A percentile compares a stretch with the other conserved stretches of the same genome.
phyloP scores from a whole-genome alignment of 305 asterid species.

The Salvia sclarea region DNA sequence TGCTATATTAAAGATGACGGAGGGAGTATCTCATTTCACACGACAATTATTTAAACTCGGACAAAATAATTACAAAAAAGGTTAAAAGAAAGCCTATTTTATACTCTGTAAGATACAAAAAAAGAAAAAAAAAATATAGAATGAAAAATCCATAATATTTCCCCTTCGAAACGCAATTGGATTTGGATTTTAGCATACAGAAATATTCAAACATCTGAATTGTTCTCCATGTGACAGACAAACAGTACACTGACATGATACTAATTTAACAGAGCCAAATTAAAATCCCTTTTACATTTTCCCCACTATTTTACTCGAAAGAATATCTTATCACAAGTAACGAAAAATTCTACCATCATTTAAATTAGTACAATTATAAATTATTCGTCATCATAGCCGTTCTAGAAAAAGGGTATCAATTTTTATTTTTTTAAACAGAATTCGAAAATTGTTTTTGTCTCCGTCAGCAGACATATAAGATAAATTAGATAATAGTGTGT shows the following conservation, averaged over 20 bases:
- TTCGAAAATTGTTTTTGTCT: neutral
- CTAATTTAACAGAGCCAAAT: slow-evolving; percentile 27
- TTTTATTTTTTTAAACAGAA: neutral
- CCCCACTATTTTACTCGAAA: slow-evolving; percentile 33
- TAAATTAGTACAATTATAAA: slow-evolving; percentile 15
- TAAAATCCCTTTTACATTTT: neutral
- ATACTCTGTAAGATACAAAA: too few relatives aligned
- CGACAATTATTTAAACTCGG: neutral
- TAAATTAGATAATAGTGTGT: too few relatives aligned
- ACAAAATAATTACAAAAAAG: neutral
- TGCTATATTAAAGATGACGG: too few relatives aligned
- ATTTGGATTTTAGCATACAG: slow-evolving; percentile 44
- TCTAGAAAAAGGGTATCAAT: neutral
- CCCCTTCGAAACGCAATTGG: slow-evolving; percentile 34
- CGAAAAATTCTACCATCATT: slow-evolving; percentile 47
- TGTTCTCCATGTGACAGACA: slow-evolving; percentile 48
- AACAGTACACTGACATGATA: slow-evolving; percentile 39
- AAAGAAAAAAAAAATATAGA: neutral
- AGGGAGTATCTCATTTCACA: neutral
- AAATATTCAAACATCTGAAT: slow-evolving; percentile 44
- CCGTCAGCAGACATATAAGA: neutral
- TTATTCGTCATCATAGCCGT: slow-evolving; percentile 28
- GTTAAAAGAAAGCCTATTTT: neutral
- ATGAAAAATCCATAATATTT: neutral
- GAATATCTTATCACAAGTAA: slow-evolving; percentile 44